Evolutionary conservation across 1,139 yeast genomes (phyloP).

Genomic region (Nakaseomyces bracarensis): DNA sequence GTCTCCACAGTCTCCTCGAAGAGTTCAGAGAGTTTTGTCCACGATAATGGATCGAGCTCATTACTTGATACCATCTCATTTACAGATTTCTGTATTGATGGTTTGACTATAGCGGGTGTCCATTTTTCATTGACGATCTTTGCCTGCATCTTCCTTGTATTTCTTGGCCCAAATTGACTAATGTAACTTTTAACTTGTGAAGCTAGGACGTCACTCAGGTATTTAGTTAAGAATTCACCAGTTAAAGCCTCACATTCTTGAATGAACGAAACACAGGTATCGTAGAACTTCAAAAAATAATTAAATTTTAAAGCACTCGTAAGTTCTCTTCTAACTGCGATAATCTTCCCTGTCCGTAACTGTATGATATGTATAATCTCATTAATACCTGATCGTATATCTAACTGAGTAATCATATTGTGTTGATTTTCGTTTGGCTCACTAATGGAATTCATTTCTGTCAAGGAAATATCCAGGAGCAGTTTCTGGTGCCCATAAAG

Average conservation of each 20-base stretch:
- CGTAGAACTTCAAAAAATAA: slow-evolving; percentile 57
- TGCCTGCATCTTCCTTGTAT: slow-evolving; percentile 38
- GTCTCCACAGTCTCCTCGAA: slow-evolving; percentile 12
- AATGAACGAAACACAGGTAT: slow-evolving; percentile 60
- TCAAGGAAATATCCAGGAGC: slow-evolving; percentile 63
- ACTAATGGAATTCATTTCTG: slow-evolving; percentile 36
- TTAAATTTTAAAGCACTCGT: slow-evolving; percentile 48
- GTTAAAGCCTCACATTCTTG: slow-evolving; percentile 80
- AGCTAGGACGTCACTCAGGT: slow-evolving; percentile 58
- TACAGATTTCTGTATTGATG: slow-evolving; percentile 42
- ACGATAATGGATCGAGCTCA: slow-evolving; percentile 41
- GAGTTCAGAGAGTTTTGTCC: slow-evolving; percentile 41
- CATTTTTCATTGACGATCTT: slow-evolving; percentile 66
- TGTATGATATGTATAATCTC: slow-evolving; percentile 69
- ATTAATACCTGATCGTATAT: slow-evolving; percentile 46
- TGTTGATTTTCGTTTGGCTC: slow-evolving; percentile 26
- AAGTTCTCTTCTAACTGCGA: slow-evolving; percentile 69
- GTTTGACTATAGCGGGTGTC: slow-evolving; percentile 57
- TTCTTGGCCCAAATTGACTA: slow-evolving; percentile 47
- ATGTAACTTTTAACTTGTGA: slow-evolving; percentile 58
- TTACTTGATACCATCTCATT: slow-evolving; percentile 50
- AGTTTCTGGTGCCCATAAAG: slow-evolving; percentile 72
- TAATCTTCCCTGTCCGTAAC: slow-evolving; percentile 65
- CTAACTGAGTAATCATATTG: slow-evolving; percentile 49
- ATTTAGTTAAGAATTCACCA: slow-evolving; percentile 58